Evolutionary conservation across 768 basidiomycete genomes (phyloP), one percentile per base, ranked within the genome.

Genomic region (Tubosaeta brunneosetosa): DNA sequence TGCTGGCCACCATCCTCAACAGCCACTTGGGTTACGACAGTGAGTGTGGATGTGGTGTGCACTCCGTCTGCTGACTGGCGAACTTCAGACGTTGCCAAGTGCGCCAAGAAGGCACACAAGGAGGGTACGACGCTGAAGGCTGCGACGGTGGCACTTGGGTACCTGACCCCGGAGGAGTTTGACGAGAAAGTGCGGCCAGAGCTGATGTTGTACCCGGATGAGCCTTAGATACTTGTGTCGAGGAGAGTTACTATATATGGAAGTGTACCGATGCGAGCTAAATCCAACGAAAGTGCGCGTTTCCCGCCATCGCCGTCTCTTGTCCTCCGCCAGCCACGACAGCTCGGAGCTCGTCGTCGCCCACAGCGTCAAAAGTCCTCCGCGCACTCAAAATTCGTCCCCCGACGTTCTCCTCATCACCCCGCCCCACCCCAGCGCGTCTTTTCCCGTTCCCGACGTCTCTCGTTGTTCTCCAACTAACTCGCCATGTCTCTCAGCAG

Each of bases 71-170:
- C 57, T 66, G 8, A 64, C 37, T 1, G 6, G 17, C 16, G 22
- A 13, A 40, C 55, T 38, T 40, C 66, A 97, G 94, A 97, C 73
- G 97, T 98, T 46, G 97, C 97, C 46, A 94, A 91, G 74, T 92
- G 90, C 65, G 97, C 97, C 27, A 99, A 99, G 82, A 98, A 98
- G 71, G 97, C 97, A n/a, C 97, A 98, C 79, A 92, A 88, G 70
- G 94, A 99, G 73, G 97, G 97, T 26, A 90, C 86, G 45, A 98
- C 97, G 54, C 67, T 98, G 70, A 98, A 95, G 77, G 88, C 93
- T 73, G 93, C 97, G 38, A 93, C 94, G 11, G 86, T 98, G 43
- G 71, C 84, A 17, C 80, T 97, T 33, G 92, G 91, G 45, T 85
- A 90, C 71, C 69, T 98, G 62, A 88, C 88, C 1, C 76, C 84